A percentile compares a stretch with the other conserved stretches of the same genome.
phyloP scores from a whole-genome alignment of 2,329 filamentous ascomycete genomes.

The Sporothrix phasma region DNA sequence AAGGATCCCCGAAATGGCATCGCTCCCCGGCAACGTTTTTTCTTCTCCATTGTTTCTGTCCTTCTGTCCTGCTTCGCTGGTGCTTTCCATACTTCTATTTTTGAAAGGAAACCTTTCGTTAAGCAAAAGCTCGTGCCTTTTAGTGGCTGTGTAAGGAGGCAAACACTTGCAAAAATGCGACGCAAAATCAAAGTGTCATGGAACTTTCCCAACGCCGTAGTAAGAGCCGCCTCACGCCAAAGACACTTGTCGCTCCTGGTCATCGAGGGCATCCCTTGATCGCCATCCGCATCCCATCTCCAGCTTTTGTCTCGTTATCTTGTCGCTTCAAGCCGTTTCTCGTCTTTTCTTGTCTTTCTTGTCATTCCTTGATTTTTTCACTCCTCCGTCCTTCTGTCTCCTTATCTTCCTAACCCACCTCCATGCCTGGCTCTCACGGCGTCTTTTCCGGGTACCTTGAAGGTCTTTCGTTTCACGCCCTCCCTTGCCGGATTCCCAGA shows the following conservation, averaged over 20 bases:
- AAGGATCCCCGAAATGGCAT: neutral
- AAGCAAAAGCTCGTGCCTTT: neutral
- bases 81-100: too few species aligned
- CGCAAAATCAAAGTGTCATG: neutral
- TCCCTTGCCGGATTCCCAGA: neutral
- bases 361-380: neutral
- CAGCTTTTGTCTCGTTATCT: neutral
- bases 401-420: too few species aligned
- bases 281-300: neutral
- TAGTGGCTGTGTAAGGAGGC: neutral
- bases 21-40: neutral
- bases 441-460: neutral
- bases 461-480: neutral
- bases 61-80: neutral
- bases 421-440: neutral
- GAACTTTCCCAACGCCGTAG: neutral
- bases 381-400: too few species aligned
- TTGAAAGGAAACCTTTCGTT: neutral
- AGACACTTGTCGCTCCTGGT: neutral
- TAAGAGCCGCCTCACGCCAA: neutral
- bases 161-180: neutral
- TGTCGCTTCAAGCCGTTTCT: neutral
- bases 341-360: neutral
- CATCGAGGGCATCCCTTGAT: neutral
- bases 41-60: neutral